Evolutionary conservation across 2,329 filamentous ascomycete genomes (phyloP), one percentile per base, ranked within the genome.

Genomic region (Zasmidium angulare): DNA sequence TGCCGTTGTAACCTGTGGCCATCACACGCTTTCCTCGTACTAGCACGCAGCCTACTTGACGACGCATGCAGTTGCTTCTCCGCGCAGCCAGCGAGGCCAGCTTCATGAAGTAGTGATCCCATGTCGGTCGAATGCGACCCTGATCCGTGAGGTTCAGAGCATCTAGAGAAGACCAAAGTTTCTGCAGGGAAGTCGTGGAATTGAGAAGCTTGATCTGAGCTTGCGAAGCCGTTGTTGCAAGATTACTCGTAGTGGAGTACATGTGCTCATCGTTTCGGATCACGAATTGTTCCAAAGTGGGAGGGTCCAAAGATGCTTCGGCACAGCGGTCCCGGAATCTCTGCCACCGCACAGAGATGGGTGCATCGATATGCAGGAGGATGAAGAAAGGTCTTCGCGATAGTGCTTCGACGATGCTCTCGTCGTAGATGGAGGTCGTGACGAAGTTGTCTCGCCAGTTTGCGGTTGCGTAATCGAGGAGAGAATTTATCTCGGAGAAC

Each of bases 101-200:
- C 46, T 90, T 86, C 95, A 99, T 99, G 73, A 99, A 99, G 79
- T 99, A 99, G 69, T 90, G 88, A 76, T 99, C 95, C 95, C 95
- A 99, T 51, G 86, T 88, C 0, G 95, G 95, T 1, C 95, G 86
- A 36, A 99, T 82, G 1, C 95, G 88, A 68, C 89, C 84, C 31
- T 88, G 84, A 70, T 95, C 87, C 1, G 89, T 83, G 23, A 99
- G 84, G 72, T 96, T 85, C 7, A 97, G 83, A 50, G 85, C 83
- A 51, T 84, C 82, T 1, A 99, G 84, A 9, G 89, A 88, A 2
- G 83, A 80, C 73, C 91, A 87, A 4, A 98, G 82, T 66, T 89
- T 84, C 10, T 85, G 78, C 1, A 96, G 77, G 23, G 88, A 88
- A 17, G 85, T 81, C 0, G 90, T 89, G 2, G 89, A 89, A 79